Base-by-base conservation (phyloP, 1,284 basidiomycete genomes). In the Irpex lacteus region DNA sequence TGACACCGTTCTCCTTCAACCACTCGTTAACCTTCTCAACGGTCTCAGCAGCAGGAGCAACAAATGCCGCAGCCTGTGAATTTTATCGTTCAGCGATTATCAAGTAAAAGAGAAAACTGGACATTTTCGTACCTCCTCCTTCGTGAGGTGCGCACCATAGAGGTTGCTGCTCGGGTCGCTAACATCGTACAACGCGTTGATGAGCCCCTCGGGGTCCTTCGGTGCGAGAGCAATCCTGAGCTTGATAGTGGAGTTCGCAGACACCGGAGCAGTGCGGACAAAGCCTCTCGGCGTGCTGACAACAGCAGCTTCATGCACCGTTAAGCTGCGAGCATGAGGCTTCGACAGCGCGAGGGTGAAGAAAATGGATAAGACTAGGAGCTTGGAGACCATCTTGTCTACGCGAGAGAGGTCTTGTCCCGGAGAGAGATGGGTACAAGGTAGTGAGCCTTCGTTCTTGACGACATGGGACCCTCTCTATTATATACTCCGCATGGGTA, bases 11-110 rank as follows among this genome's bases (percentile, higher is more conserved):
- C 38, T 72, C 71, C 7, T 71, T 64, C 8, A 83, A 70, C 78
- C 78, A 83, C 15, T 74, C 59, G 34, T 75, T 73, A 7, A 82
- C 78, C 2, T 76, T 72, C 5, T 70, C 63, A 5, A 77, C 69
- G 11, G 76, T 77, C n/a, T 76, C 76, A 5, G 73, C 59, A 2
- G 68, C 66, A 0, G 81, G 81, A 0, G 73, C 71, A 9, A 77
- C 75, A 62, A 77, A 78, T 6, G 73, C 67, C 68, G 79, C 77
- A 9, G 80, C 77, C 77, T 81, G 26, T 11, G 21, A 32, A 66
- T 50, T 26, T 34, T 34, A 34, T 21, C 34, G 18, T 7, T 15
- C 36, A n/a, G 8, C 21, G 11, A 21, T 13, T 76, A 6, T 72
- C 65, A 47, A 9, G 11, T 26, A 15, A 32, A n/a, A 15, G 7